Percentiles rank a stretch among this genome's conserved stretches.
phyloP scores from a whole-genome alignment of 1,284 basidiomycete genomes.

The Tranzscheliella williamsii region DNA sequence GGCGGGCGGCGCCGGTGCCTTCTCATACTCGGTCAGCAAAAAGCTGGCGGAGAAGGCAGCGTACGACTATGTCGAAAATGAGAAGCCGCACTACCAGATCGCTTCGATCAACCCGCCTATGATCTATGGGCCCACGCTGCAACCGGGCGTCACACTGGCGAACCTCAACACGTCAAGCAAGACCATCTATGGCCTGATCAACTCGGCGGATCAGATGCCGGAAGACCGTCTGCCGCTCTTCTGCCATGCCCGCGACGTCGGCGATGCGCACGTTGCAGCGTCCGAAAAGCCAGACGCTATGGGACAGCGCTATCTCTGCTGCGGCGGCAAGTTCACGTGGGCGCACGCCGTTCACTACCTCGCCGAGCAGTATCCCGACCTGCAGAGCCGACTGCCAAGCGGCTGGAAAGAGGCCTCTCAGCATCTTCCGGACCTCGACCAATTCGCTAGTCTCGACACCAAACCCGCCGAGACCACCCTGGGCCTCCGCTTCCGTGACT shows the following conservation, averaged over 20 bases:
- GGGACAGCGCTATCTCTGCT: constrained; percentile 42
- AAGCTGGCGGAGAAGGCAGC: constrained; percentile 55
- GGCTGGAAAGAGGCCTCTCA: constrained; percentile 40
- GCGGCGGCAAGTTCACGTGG: constrained; percentile 49
- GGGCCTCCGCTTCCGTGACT: constrained; percentile 39
- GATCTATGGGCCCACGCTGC: constrained; percentile 50
- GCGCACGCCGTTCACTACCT: constrained; percentile 43
- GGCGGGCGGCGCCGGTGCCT: constrained; percentile 40
- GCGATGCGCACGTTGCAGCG: constrained; percentile 53
- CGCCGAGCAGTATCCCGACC: constrained; percentile 28
- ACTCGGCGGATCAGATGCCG: constrained; percentile 35
- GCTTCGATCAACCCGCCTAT: constrained; percentile 52
- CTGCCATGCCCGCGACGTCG: constrained; percentile 50
- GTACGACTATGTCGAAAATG: constrained; percentile 47
- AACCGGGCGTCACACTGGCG: constrained; percentile 32
- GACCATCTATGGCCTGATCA: constrained; percentile 53
- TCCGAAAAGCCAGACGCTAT: constrained; percentile 36
- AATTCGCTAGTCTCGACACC: constrained; percentile 38
- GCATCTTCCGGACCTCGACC: constrained; percentile 9
- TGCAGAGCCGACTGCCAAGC: constrained; percentile 42
- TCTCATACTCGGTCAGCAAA: constrained; percentile 51
- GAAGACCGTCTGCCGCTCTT: constrained; percentile 60
- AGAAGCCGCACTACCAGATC: constrained; percentile 35
- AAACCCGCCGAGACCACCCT: constrained; percentile 31
- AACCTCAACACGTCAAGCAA: constrained; percentile 53